Evolutionary conservation across 495 filamentous ascomycete species (phyloP).

Genomic region (Penicillium ochrochloron): DNA sequence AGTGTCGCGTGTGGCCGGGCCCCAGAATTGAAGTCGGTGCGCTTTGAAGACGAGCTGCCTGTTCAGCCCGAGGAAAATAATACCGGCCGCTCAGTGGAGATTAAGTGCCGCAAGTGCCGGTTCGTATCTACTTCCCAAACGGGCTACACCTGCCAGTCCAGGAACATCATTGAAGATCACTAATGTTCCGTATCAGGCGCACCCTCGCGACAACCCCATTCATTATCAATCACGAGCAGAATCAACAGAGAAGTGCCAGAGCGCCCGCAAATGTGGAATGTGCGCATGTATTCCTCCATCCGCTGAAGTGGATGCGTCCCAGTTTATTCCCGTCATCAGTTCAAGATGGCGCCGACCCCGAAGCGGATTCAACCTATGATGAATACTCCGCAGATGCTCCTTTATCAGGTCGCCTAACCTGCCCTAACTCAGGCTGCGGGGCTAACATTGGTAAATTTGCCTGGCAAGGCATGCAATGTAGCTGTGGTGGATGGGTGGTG

Average conservation of each 20-base stretch:
- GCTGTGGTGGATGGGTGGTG: constrained; percentile 85
- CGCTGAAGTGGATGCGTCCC: constrained; percentile 90
- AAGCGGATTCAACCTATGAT: constrained; percentile 23
- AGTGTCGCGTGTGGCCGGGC: constrained; percentile 72
- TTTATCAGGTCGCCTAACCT: constrained; percentile 80
- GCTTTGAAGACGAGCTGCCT: constrained; percentile 80
- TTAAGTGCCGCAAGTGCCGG: constrained; percentile 70
- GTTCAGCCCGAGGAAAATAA: constrained; percentile 19
- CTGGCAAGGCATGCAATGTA: constrained; percentile 95
- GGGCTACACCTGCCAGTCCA: constrained; percentile 8
- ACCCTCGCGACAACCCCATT: constrained; percentile 66
- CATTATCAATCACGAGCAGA: constrained; percentile 57
- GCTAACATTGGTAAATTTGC: constrained; percentile 89
- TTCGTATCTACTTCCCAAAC: constrained; percentile 31
- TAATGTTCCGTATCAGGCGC: constrained; percentile 46
- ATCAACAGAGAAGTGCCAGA: constrained; percentile 30
- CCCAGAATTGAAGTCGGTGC: constrained; percentile 71
- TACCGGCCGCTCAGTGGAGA: constrained; percentile 44
- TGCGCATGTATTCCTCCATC: constrained; percentile 86
- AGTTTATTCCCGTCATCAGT: constrained; percentile 56
- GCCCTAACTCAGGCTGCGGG: constrained; percentile 74
- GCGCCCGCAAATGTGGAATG: constrained; percentile 50
- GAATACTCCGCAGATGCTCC: constrained; percentile 57
- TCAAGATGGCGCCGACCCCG: constrained; percentile 15
- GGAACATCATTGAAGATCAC: not conserved